phyloP scores from a whole-genome alignment of 805 yeast species.

The Ogataea polymorpha region DNA sequence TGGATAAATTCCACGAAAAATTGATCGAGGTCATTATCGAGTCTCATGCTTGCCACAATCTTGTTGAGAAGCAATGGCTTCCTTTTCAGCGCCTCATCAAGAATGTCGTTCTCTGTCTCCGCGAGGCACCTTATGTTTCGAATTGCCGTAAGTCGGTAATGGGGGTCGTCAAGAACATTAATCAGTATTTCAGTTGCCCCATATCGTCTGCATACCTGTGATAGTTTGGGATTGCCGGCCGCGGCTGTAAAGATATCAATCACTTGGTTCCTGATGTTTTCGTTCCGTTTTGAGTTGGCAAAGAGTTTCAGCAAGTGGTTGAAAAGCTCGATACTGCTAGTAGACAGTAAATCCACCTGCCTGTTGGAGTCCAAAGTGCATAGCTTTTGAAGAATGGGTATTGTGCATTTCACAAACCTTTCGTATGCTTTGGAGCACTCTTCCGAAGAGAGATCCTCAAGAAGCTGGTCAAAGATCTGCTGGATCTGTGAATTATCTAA shows the following conservation, averaged over 20 bases:
- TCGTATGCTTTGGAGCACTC: slow-evolving; percentile 14
- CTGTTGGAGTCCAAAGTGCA: slow-evolving; percentile 14
- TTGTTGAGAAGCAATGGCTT: slow-evolving; percentile 13
- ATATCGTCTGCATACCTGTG: slow-evolving; percentile 9
- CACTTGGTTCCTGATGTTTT: slow-evolving; percentile 10
- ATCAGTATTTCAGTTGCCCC: slow-evolving; percentile 19
- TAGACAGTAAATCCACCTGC: slow-evolving; percentile 17
- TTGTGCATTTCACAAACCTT: slow-evolving; percentile 13
- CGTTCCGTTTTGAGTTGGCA: slow-evolving; percentile 4
- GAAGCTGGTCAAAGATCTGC: slow-evolving; percentile 18
- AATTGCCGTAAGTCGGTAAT: slow-evolving; percentile 12
- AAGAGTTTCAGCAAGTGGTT: slow-evolving; percentile 10
- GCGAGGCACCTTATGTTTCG: slow-evolving; percentile 10
- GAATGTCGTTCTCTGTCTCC: slow-evolving; percentile 11
- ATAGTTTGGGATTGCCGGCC: slow-evolving; percentile 10
- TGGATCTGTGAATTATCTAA: slow-evolving; percentile 15
- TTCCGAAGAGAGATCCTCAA: slow-evolving; percentile 14
- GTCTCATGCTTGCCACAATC: slow-evolving; percentile 13
- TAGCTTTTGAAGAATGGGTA: slow-evolving; percentile 15
- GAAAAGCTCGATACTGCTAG: slow-evolving; percentile 16
- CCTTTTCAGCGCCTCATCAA: slow-evolving; percentile 15
- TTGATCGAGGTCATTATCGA: slow-evolving; percentile 10
- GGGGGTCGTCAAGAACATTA: slow-evolving; percentile 12
- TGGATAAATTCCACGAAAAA: slow-evolving; percentile 12
- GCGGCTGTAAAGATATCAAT: slow-evolving; percentile 16